phyloP scores from a whole-genome alignment of 306 rosid genomes.

The Hippophae rhamnoides region DNA sequence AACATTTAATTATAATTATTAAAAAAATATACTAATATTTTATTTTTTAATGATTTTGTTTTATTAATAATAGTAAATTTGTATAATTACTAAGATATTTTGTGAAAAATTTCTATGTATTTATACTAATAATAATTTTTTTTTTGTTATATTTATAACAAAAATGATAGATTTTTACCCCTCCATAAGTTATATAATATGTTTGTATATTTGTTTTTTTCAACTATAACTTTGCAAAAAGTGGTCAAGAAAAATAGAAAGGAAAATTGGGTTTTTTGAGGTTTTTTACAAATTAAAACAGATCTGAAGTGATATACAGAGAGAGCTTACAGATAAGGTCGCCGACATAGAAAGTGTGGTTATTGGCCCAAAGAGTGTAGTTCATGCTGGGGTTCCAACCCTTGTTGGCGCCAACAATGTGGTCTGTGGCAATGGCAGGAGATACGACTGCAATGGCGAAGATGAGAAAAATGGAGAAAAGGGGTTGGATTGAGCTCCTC shows the following conservation, averaged over 20 bases:
- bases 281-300: conserved; percentile 7
- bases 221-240: not conserved
- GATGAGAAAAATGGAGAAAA: conserved; percentile 24
- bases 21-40: too few species aligned
- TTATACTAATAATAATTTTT: too few species aligned
- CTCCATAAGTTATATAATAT: too few species aligned
- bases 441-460: conserved; percentile 19
- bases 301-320: conserved; percentile 4
- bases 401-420: conserved; percentile 84
- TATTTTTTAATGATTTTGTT: too few species aligned
- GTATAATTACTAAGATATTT: too few species aligned
- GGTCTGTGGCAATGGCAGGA: conserved; percentile 52
- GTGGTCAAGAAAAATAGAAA: not conserved
- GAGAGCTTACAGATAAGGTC: conserved; percentile 58
- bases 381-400: conserved; percentile 85
- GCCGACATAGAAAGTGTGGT: conserved; percentile 77
- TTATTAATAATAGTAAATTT: too few species aligned
- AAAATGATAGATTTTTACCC: too few species aligned
- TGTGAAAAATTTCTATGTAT: too few species aligned
- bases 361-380: conserved; percentile 87
- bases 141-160: too few species aligned
- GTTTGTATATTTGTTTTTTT: too few species aligned
- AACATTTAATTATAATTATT: too few species aligned
- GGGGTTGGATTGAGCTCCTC: conserved; percentile 11
- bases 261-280: conserved; percentile 8